These are phyloP conservation scores for Coemansia sp. DNA, from an alignment of 192 early-diverging fungal species.

Conservation along the genomic window DNA sequence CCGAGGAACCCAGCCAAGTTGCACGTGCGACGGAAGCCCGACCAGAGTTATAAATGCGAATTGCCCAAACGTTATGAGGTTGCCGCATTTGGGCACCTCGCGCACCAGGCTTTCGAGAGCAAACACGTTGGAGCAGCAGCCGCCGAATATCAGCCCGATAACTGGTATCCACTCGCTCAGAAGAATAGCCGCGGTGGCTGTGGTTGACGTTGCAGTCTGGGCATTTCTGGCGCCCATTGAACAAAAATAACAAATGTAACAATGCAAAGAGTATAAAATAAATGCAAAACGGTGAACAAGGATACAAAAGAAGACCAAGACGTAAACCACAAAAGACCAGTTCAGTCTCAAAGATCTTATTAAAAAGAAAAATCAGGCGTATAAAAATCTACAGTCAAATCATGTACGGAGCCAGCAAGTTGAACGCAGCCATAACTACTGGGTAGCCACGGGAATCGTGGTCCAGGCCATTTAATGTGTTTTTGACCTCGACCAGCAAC, in stretches of 20 bases:
- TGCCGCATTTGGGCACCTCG: conserved; percentile 60
- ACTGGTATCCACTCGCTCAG: conserved; percentile 62
- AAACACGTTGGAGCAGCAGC: conserved; percentile 87
- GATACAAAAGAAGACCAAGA: not conserved
- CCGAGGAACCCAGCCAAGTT: conserved; percentile 49
- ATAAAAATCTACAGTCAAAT: not conserved
- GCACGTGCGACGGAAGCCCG: conserved; percentile 62
- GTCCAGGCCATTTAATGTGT: conserved; percentile 18
- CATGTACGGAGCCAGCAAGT: conserved; percentile 42
- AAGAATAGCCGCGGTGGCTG: conserved; percentile 8
- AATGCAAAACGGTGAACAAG: not conserved
- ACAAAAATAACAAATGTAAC: not conserved
- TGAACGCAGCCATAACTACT: conserved; percentile 44
- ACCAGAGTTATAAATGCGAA: conserved; percentile 76
- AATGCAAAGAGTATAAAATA: not conserved
- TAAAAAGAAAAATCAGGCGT: too few relatives aligned
- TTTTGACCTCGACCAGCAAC: conserved; percentile 35
- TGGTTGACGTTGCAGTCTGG: not conserved
- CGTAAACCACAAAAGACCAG: too few relatives aligned
- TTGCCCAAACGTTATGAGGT: conserved; percentile 82
- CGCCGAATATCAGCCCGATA: conserved; percentile 76
- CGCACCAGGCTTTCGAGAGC: conserved; percentile 75
- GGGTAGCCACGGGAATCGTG: conserved; percentile 23
- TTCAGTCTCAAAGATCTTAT: too few relatives aligned
- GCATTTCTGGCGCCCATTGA: not conserved